Evolutionary conservation across 495 filamentous ascomycete species (phyloP).

Genomic region (Neurospora sp.): DNA sequence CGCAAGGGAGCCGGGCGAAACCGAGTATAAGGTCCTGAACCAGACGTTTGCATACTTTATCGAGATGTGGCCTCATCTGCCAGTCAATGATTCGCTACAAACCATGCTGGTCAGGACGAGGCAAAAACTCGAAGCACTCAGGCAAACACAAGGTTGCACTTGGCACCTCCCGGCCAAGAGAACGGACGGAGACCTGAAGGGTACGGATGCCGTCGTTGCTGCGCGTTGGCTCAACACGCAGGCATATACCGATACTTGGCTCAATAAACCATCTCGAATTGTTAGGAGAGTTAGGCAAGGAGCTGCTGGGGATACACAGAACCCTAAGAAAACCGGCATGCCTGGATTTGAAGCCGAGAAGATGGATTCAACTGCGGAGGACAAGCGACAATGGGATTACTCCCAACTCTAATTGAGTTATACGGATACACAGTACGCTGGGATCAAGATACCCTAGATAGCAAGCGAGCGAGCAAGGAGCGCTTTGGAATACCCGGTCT

Average conservation of each 20-base stretch:
- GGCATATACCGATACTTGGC: neutral
- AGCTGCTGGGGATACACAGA: neutral
- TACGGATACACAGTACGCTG: neutral
- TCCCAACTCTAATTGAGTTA: neutral
- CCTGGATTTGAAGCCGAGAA: neutral
- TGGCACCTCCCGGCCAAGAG: constrained; percentile 16
- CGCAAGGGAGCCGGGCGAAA: constrained; percentile 16
- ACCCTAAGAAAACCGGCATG: neutral
- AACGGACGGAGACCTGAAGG: neutral
- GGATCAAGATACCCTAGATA: neutral
- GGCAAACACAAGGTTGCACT: constrained; percentile 8
- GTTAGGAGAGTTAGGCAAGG: neutral
- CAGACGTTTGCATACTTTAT: constrained; percentile 26
- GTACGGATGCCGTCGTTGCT: constrained; percentile 5
- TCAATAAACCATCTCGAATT: neutral
- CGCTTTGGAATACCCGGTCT: neutral
- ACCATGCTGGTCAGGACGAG: constrained; percentile 7
- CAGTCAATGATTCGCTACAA: constrained; percentile 13
- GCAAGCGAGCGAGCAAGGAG: neutral
- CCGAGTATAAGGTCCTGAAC: constrained; percentile 20
- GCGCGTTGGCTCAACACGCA: constrained; percentile 4
- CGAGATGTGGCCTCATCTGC: constrained; percentile 14
- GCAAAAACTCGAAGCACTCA: constrained; percentile 12
- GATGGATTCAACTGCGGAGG: neutral
- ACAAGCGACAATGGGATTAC: neutral